These are phyloP conservation scores for Ricinus communis DNA, from an alignment of 345 rosid genomes.

Conservation along the genomic window DNA sequence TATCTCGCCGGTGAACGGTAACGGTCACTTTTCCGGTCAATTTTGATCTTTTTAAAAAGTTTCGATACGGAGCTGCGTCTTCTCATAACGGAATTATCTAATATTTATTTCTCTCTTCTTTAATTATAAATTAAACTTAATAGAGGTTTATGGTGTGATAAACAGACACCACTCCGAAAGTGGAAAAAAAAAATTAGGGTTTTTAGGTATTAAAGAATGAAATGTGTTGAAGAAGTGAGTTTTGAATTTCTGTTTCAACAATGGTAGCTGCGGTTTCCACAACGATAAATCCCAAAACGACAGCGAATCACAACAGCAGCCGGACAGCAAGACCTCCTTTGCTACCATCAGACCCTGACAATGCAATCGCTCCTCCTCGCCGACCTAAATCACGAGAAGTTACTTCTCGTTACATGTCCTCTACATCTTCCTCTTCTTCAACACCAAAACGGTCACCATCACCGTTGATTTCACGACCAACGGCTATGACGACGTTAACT, in stretches of 20 bases:
- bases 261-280: constrained; percentile 74
- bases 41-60: background rate
- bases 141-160: constrained; percentile 18
- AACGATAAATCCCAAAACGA: constrained; percentile 40
- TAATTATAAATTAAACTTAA: too few relatives aligned
- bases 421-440: constrained; percentile 39
- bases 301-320: constrained; percentile 25
- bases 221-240: constrained; percentile 33
- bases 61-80: background rate
- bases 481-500: constrained; percentile 31
- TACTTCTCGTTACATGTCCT: constrained; percentile 67
- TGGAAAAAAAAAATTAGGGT: constrained; percentile 22
- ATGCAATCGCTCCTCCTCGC: constrained; percentile 43
- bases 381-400: constrained; percentile 70
- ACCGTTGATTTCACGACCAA: constrained; percentile 50
- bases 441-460: constrained; percentile 56
- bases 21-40: constrained; percentile 46
- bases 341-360: constrained; percentile 65
- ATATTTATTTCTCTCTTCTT: too few relatives aligned
- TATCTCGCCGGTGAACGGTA: constrained; percentile 39
- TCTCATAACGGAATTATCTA: background rate
- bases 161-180: background rate
- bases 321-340: constrained; percentile 50
- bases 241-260: constrained; percentile 19
- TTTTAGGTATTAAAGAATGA: constrained; percentile 30